Conservation (phyloP, 371 early-diverging fungal species). For the Rhizopus microsporus region DNA sequence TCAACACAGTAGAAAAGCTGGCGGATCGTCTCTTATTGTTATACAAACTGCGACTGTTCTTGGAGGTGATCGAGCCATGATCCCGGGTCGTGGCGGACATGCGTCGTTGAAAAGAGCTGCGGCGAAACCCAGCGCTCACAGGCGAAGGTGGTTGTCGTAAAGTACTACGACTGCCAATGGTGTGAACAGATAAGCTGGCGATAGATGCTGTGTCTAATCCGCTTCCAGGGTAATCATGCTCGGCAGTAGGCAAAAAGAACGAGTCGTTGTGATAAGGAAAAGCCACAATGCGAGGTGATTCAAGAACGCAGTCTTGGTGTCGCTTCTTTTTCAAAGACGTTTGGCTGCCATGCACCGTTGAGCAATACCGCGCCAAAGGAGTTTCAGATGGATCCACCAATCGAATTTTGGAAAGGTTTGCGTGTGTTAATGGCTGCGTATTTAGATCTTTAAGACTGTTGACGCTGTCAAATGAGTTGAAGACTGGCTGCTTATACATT, state of each 20-base stretch:
- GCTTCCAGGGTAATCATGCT: constrained; percentile 24
- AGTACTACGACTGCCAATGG: constrained; percentile 10
- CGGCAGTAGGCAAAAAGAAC: constrained; percentile 28
- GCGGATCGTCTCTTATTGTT: neutral
- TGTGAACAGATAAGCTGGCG: constrained; percentile 9
- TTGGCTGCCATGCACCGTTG: constrained; percentile 3
- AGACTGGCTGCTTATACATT: no score
- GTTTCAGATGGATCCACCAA: constrained; percentile 15
- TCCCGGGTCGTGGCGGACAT: neutral
- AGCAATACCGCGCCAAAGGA: constrained; percentile 24
- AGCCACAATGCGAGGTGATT: constrained; percentile 24
- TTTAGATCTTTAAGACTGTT: neutral
- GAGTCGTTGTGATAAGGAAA: constrained; percentile 37
- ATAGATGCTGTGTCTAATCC: constrained; percentile 15
- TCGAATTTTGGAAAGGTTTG: constrained; percentile 22
- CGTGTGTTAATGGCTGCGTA: constrained; percentile 14
- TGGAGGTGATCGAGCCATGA: neutral
- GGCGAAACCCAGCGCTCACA: neutral
- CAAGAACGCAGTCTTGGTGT: constrained; percentile 19
- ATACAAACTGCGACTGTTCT: neutral
- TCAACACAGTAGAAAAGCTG: neutral
- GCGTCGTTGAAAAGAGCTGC: neutral
- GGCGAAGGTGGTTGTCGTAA: neutral
- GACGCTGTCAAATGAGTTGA: no score
- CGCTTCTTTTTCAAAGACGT: constrained; percentile 7